Conservation (phyloP, 345 rosid genomes). For the Gossypium mustelinum region DNA sequence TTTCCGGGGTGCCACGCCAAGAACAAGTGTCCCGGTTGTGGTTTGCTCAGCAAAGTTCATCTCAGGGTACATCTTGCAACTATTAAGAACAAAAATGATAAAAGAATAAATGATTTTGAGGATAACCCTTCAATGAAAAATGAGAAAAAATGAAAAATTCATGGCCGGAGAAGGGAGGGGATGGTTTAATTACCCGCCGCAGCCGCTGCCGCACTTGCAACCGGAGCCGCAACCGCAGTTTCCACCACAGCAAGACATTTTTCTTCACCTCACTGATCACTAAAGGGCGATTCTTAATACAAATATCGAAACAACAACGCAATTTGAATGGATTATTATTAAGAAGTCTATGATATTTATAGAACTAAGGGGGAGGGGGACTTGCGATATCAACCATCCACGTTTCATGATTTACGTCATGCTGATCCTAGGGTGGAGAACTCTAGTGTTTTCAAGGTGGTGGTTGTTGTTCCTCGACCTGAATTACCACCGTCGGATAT, state of each 20-base stretch:
- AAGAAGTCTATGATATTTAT: constrained; percentile 30
- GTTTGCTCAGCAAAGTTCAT: constrained; percentile 46
- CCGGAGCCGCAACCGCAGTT: constrained; percentile 57
- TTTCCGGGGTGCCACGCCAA: constrained; percentile 52
- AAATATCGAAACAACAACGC: not conserved
- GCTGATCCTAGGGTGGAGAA: not conserved
- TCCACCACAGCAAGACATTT: constrained; percentile 70
- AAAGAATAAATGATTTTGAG: not conserved
- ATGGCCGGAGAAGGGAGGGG: not conserved
- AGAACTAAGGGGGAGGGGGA: constrained; percentile 14
- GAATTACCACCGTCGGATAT: too few relatives aligned
- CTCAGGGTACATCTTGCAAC: constrained; percentile 80
- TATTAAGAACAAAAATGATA: constrained; percentile 6
- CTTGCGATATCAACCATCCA: constrained; percentile 33
- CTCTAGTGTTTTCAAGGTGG: too few relatives aligned
- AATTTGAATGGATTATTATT: not conserved
- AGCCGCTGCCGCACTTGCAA: constrained; percentile 57
- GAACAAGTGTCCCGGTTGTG: constrained; percentile 45
- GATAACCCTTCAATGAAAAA: not conserved
- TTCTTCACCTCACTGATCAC: not conserved
- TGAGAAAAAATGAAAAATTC: not conserved
- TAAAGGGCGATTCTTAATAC: not conserved
- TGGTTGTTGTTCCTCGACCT: too few relatives aligned
- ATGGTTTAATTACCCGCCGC: constrained; percentile 42
- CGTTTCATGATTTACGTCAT: constrained; percentile 33